Conservation (phyloP, 2,329 filamentous ascomycete genomes). For the Diaporthe aspalathi region DNA sequence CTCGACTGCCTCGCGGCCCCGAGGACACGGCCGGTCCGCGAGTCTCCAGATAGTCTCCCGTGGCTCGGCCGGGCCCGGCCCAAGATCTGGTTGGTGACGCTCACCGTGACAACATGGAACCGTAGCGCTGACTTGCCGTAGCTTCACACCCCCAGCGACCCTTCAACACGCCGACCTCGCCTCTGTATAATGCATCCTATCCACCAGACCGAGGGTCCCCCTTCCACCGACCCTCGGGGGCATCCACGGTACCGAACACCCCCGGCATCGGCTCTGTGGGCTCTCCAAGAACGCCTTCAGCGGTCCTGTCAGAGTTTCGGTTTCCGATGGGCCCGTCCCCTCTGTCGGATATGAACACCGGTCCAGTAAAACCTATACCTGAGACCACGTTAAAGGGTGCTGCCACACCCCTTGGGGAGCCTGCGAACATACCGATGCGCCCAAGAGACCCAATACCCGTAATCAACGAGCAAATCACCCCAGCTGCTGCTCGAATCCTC, state of each 20-base stretch:
- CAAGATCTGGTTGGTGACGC: constrained; percentile 51
- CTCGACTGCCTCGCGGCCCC: constrained; percentile 59
- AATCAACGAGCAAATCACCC: constrained; percentile 66
- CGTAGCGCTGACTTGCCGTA: constrained; percentile 39
- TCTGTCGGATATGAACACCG: constrained; percentile 48
- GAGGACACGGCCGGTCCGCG: constrained; percentile 80
- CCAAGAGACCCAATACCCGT: constrained; percentile 59
- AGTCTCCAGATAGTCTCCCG: constrained; percentile 81
- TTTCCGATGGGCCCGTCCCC: constrained; percentile 64
- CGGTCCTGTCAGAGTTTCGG: constrained; percentile 65
- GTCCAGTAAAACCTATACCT: background rate
- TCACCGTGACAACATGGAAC: constrained; percentile 33
- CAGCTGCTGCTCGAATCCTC: constrained; percentile 75
- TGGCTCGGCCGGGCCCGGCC: constrained; percentile 56
- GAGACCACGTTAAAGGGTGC: constrained; percentile 44
- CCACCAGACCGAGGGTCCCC: constrained; percentile 60
- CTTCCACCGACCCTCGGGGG: constrained; percentile 52
- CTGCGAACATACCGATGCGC: constrained; percentile 52
- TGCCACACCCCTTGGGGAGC: constrained; percentile 48
- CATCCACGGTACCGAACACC: constrained; percentile 59
- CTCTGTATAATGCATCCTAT: constrained; percentile 66
- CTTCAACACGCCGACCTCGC: constrained; percentile 58
- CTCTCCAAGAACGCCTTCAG: constrained; percentile 56
- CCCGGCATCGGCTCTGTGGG: constrained; percentile 51
- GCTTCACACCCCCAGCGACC: constrained; percentile 57